A percentile compares a stretch with the other conserved stretches of the same genome.
Evolutionary conservation across 2,329 filamentous ascomycete species (phyloP).

Genomic region (Trichoderma atrobrunneum): DNA sequence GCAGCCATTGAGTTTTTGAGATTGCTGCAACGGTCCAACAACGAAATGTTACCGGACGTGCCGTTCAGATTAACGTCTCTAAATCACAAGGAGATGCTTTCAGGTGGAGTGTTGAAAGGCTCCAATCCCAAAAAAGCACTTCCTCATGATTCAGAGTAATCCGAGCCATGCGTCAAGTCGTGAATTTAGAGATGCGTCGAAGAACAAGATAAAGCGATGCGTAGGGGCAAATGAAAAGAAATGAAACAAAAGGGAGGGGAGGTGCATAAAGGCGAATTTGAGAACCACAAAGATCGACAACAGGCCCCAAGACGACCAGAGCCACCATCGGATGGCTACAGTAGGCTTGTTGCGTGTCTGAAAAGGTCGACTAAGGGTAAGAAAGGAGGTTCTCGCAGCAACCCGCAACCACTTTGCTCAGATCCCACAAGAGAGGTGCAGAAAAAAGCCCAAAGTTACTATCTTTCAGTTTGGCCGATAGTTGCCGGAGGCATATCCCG

Average conservation of each 20-base stretch:
- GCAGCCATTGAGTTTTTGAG: constrained; percentile 20
- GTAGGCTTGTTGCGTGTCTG: constrained; percentile 21
- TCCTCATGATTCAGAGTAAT: constrained; percentile 27
- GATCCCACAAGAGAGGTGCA: constrained; percentile 20
- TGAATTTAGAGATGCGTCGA: constrained; percentile 37
- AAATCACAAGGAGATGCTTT: constrained; percentile 21
- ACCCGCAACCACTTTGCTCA: constrained; percentile 13
- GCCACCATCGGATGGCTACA: neutral
- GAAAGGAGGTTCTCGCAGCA: constrained; percentile 24
- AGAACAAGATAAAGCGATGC: constrained; percentile 44
- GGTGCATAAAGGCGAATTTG: constrained; percentile 26
- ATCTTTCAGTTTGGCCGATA: constrained; percentile 37
- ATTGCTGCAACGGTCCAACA: constrained; percentile 22
- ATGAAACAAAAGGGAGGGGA: constrained; percentile 21
- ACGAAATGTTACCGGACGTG: constrained; percentile 37
- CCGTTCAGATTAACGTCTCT: constrained; percentile 35
- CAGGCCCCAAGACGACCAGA: neutral
- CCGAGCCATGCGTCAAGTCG: constrained; percentile 41
- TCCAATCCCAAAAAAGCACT: constrained; percentile 6
- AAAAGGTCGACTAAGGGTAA: constrained; percentile 25
- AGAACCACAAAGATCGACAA: constrained; percentile 22
- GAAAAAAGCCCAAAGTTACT: constrained; percentile 21
- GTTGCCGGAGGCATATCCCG: constrained; percentile 44
- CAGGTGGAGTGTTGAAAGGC: neutral
- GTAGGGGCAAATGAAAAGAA: constrained; percentile 28